Evolutionary conservation across 2,329 filamentous ascomycete genomes (phyloP), one percentile per base, ranked within the genome.

Genomic region (Dactylellina leptospora): DNA sequence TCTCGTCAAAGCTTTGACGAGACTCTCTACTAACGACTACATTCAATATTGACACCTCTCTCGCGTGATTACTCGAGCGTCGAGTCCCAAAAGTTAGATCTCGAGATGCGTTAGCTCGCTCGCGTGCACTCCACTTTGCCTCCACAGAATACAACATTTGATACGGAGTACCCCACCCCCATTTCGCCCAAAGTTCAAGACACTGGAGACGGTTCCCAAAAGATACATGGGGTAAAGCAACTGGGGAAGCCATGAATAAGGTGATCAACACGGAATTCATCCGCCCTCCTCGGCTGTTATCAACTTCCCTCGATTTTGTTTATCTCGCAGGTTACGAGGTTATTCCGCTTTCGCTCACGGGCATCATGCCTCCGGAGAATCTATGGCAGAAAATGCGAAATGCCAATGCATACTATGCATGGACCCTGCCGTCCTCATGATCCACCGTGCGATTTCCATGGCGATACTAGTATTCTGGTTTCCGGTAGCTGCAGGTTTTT

Each of bases 251-350:
- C 22, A 44, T 47, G 56, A 33, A 30, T 40, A 63, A 50, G 44
- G 51, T 63, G 68, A 64, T 64, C 68, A 50, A 23, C 53, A 28
- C 44, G 22, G 36, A 54, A 72, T 72, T 64, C 59, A 72, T 62
- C 68, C 68, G 68, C 40, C 30, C 36, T 40, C 53, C 38, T 63
- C 59, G 68, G 68, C 53, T 72, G 66, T 71, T 71, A 71, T 71
- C 66, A 58, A 51, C 23, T 33, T 45, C 40, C 51, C 44, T 62
- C n/a, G 38, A 38, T 36, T 55, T 40, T 40, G 10, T 53, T 30
- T 22, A 50, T 62, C 47, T 13, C 36, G 47, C 48, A 22, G 58
- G 45, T 61, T 51, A 42, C 30, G 56, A 48, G 23, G 44, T 8
- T 13, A 47, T 47, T 51, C 28, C 20, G 6, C 16, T 51, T 40